These are phyloP conservation scores for Fusarium tuaranense DNA, from an alignment of 2,329 filamentous ascomycete genomes.

Conservation along the genomic window DNA sequence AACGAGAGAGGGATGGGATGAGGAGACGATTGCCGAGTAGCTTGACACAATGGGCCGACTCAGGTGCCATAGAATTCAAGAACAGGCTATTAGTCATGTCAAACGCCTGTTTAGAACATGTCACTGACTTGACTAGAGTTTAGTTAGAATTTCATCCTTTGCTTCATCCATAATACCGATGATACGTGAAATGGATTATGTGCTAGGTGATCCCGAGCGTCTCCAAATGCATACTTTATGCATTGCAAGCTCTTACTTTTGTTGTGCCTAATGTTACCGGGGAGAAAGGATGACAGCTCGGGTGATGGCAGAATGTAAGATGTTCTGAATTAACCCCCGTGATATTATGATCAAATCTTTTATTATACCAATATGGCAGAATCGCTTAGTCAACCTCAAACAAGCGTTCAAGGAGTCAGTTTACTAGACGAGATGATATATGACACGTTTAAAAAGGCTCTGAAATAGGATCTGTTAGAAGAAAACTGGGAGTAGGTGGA, in stretches of 20 bases:
- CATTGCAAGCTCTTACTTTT: not conserved
- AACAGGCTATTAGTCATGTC: not conserved
- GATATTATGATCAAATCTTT: not conserved
- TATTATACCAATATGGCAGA: rapidly evolving
- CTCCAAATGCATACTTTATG: not conserved
- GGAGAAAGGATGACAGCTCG: not conserved
- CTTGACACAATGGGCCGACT: not conserved
- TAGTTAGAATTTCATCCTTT: not conserved
- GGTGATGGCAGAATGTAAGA: not conserved
- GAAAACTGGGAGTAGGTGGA: not conserved
- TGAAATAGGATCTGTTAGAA: not conserved
- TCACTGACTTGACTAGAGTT: not conserved
- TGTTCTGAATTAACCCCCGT: not conserved
- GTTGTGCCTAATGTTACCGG: rapidly evolving
- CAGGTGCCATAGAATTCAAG: not conserved
- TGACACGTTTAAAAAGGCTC: not conserved
- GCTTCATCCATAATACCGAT: not conserved
- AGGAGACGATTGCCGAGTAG: not conserved
- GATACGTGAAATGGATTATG: too few relatives aligned
- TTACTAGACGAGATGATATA: not conserved
- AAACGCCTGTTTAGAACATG: not conserved
- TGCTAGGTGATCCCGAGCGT: not conserved
- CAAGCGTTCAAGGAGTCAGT: not conserved
- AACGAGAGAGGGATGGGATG: not conserved
- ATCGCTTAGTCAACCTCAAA: not conserved